These are phyloP conservation scores for Rubus parviflorus DNA, from an alignment of 306 rosid genomes.

Conservation along the genomic window DNA sequence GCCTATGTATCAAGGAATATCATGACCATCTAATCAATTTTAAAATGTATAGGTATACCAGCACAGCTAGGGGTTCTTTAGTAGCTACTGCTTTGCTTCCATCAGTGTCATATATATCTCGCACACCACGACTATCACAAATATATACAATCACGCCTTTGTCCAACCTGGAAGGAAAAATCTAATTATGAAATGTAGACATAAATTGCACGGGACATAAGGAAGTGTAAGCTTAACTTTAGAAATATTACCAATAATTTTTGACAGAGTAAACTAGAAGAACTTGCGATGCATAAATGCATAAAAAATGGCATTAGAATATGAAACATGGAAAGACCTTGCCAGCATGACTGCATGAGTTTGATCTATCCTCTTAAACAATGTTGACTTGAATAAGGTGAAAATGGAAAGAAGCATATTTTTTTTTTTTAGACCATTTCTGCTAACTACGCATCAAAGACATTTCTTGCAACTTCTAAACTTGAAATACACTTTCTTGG, in stretches of 20 bases:
- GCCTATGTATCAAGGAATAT: background rate
- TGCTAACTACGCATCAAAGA: background rate
- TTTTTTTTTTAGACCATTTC: background rate
- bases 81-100: conserved; percentile 83
- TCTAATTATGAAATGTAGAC: conserved; percentile 17
- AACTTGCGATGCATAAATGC: background rate
- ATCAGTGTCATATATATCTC: conserved; percentile 94
- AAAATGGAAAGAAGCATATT: background rate
- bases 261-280: background rate
- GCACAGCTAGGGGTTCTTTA: conserved; percentile 85
- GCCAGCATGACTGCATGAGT: background rate
- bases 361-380: background rate
- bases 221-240: background rate
- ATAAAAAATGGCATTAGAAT: background rate
- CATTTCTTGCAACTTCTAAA: background rate
- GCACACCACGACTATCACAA: conserved; percentile 84
- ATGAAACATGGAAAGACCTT: background rate
- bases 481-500: background rate
- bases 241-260: background rate
- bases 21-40: conserved; percentile 2
- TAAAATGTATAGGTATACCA: conserved; percentile 46
- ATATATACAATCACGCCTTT: conserved; percentile 95
- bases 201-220: conserved; percentile 15
- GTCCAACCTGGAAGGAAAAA: conserved; percentile 79
- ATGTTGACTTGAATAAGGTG: background rate